A percentile compares a stretch with the other conserved stretches of the same genome.
Evolutionary conservation across 768 basidiomycete genomes (phyloP).

Genomic region (Lentinula raphanica): DNA sequence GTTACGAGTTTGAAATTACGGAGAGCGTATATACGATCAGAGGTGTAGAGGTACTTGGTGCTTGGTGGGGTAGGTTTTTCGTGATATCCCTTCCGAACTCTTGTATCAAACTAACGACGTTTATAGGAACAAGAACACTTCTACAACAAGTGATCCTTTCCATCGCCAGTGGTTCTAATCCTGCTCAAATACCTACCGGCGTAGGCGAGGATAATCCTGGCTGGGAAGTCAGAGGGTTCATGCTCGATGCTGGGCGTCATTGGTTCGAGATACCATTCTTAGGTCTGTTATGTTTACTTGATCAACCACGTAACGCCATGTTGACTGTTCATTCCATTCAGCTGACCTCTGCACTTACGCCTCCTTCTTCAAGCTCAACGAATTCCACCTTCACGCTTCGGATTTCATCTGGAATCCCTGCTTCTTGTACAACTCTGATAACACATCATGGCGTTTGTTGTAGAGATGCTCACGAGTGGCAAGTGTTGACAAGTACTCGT

Average conservation of each 20-base stretch:
- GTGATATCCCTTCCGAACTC: neutral
- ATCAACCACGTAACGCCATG: neutral
- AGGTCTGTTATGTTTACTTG: constrained; percentile 16
- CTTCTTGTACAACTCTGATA: constrained; percentile 18
- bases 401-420: constrained; percentile 22
- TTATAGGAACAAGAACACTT: constrained; percentile 28
- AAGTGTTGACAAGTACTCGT: too few relatives aligned
- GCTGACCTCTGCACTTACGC: constrained; percentile 40
- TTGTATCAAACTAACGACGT: neutral
- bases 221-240: constrained; percentile 41
- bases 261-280: constrained; percentile 36
- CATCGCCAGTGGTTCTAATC: constrained; percentile 11
- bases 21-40: constrained; percentile 24
- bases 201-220: constrained; percentile 33
- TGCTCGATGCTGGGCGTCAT: constrained; percentile 43
- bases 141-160: constrained; percentile 32
- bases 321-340: constrained; percentile 4
- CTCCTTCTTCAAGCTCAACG: constrained; percentile 41
- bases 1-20: constrained; percentile 31
- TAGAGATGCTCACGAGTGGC: too few relatives aligned
- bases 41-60: constrained; percentile 29
- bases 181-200: constrained; percentile 25
- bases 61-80: constrained; percentile 32
- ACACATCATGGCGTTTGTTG: too few relatives aligned
- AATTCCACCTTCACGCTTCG: constrained; percentile 38